Conservation (phyloP, 495 filamentous ascomycete species). For the Trichoderma asperelloides region DNA sequence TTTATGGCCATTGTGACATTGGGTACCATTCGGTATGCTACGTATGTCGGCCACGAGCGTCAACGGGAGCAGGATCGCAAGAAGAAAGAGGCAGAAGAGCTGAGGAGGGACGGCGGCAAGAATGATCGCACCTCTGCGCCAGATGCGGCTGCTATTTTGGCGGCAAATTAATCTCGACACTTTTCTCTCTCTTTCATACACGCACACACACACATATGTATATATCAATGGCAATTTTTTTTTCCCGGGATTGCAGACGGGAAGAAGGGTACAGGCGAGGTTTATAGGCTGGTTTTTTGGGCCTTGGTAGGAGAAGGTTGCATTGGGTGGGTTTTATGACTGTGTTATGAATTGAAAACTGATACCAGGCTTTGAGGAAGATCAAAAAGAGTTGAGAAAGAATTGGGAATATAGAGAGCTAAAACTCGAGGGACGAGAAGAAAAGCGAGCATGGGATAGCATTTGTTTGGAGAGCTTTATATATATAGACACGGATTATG, state of each 20-base stretch:
- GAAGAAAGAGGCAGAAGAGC: constrained; percentile 24
- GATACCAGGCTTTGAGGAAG: not conserved
- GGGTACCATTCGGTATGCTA: constrained; percentile 39
- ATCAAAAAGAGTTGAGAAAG: not conserved
- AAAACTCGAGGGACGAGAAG: not conserved
- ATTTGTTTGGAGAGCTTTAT: not conserved
- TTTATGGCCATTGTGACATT: constrained; percentile 43
- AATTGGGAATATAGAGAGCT: not conserved
- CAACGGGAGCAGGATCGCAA: constrained; percentile 29
- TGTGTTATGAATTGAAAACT: not conserved
- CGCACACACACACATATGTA: no score
- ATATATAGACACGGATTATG: not conserved
- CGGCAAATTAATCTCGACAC: constrained; percentile 27
- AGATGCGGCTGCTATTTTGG: constrained; percentile 37
- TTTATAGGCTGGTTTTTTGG: not conserved
- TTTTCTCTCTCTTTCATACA: no score
- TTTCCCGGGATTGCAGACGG: not conserved
- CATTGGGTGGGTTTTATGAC: not conserved
- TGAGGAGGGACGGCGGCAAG: constrained; percentile 24
- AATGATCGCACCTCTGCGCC: constrained; percentile 28
- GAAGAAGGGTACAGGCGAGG: not conserved
- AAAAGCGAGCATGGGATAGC: not conserved
- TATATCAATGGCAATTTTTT: not conserved
- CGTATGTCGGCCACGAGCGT: constrained; percentile 33
- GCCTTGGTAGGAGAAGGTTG: not conserved